phyloP scores from a whole-genome alignment of 2,329 filamentous ascomycete genomes.

The Trichoderma sp. region DNA sequence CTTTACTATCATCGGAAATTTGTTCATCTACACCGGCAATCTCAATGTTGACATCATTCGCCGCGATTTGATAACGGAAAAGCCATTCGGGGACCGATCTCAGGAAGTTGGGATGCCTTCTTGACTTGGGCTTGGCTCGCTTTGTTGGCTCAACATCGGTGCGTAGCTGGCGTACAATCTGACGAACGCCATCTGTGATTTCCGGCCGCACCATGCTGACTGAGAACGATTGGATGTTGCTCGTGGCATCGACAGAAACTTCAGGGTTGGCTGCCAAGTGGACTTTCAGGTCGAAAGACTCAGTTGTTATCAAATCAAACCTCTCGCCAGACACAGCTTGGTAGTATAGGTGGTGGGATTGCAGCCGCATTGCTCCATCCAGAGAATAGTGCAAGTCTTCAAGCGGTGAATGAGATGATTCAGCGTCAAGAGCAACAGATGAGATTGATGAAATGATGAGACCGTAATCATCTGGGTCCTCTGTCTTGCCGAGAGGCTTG shows the following conservation, averaged over 20 bases:
- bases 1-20: slow-evolving; percentile 79
- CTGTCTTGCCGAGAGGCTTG: slow-evolving; percentile 68
- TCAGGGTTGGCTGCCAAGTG: slow-evolving; percentile 85
- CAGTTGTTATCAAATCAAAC: slow-evolving; percentile 84
- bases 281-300: slow-evolving; percentile 83
- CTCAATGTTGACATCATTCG: slow-evolving; percentile 86
- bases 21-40: slow-evolving; percentile 84
- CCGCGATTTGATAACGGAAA: slow-evolving; percentile 78
- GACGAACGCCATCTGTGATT: slow-evolving; percentile 86
- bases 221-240: slow-evolving; percentile 81
- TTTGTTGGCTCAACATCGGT: slow-evolving; percentile 67
- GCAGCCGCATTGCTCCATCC: slow-evolving; percentile 76
- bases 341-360: slow-evolving; percentile 90
- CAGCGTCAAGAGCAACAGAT: slow-evolving; percentile 87
- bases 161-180: slow-evolving; percentile 84
- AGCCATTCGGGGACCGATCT: slow-evolving; percentile 83
- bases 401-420: slow-evolving; percentile 89
- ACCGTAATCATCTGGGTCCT: slow-evolving; percentile 81
- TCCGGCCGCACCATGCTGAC: slow-evolving; percentile 89
- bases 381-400: slow-evolving; percentile 87
- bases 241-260: slow-evolving; percentile 76
- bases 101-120: slow-evolving; percentile 66
- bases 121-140: slow-evolving; percentile 48
- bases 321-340: slow-evolving; percentile 81
- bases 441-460: slow-evolving; percentile 94